Evolutionary conservation across 2,329 filamentous ascomycete genomes (phyloP).

Genomic region (Hypoxylon sp.): DNA sequence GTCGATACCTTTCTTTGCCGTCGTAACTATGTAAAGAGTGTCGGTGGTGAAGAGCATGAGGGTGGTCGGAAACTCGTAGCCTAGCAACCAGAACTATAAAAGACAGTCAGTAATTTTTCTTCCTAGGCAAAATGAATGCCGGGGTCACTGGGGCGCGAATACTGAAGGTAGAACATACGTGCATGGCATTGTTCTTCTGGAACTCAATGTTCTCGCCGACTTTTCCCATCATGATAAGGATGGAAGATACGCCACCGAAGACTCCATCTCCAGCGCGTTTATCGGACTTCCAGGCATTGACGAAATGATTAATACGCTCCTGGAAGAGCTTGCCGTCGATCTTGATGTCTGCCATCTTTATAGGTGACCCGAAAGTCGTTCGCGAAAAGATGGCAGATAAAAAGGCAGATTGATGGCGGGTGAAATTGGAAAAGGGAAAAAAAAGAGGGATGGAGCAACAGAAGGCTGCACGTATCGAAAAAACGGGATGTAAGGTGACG

Average conservation of each 20-base stretch:
- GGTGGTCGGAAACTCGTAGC: conserved; percentile 98
- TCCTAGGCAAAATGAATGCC: not conserved
- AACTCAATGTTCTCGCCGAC: conserved; percentile 89
- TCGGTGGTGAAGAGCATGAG: conserved; percentile 93
- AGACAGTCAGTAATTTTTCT: conserved; percentile 23
- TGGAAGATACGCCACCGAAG: conserved; percentile 88
- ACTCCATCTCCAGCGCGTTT: conserved; percentile 87
- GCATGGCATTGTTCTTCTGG: conserved; percentile 96
- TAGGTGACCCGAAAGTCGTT: conserved; percentile 51
- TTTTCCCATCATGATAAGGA: conserved; percentile 94
- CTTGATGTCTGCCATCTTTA: conserved; percentile 84
- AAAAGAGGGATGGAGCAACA: conserved; percentile 38
- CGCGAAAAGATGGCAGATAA: conserved; percentile 50
- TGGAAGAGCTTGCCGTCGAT: conserved; percentile 96
- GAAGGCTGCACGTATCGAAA: conserved; percentile 40
- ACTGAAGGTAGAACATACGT: conserved; percentile 71
- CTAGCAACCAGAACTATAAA: conserved; percentile 92
- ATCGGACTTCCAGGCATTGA: conserved; percentile 95
- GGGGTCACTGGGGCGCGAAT: not conserved
- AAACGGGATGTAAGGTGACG: conserved; percentile 46
- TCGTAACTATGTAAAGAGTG: conserved; percentile 91
- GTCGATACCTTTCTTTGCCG: conserved; percentile 89
- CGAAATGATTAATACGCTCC: conserved; percentile 88
- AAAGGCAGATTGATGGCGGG: conserved; percentile 23
- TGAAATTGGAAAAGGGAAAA: conserved; percentile 18